These are phyloP conservation scores for Xylariaceae sp. DNA, from an alignment of 2,329 filamentous ascomycete species.

Conservation along the genomic window DNA sequence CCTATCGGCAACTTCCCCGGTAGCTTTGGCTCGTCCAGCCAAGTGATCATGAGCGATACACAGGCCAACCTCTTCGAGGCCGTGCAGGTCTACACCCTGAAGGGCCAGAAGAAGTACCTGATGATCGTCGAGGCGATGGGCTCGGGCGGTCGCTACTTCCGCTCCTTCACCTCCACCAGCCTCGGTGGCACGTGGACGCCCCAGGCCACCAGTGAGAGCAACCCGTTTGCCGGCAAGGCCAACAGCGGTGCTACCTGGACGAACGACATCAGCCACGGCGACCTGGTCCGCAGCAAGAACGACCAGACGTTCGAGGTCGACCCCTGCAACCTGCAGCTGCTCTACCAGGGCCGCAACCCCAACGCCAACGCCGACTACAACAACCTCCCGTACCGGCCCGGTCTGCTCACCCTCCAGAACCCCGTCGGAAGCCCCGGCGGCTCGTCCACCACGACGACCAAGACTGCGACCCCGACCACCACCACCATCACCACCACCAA, in stretches of 20 bases:
- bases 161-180: constrained; percentile 56
- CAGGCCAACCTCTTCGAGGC: constrained; percentile 57
- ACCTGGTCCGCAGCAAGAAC: constrained; percentile 48
- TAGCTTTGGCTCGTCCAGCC: constrained; percentile 48
- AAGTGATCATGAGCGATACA: constrained; percentile 46
- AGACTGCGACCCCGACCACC: not conserved
- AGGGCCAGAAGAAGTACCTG: constrained; percentile 51
- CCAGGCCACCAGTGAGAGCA: constrained; percentile 48
- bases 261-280: constrained; percentile 61
- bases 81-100: constrained; percentile 58
- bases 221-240: constrained; percentile 58
- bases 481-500: not conserved
- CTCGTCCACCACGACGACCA: no score
- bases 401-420: constrained; percentile 39
- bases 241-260: constrained; percentile 62
- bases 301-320: constrained; percentile 60
- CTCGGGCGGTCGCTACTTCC: constrained; percentile 54
- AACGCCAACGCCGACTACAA: constrained; percentile 42
- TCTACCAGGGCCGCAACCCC: constrained; percentile 53
- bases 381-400: constrained; percentile 47
- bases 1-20: constrained; percentile 56
- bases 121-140: constrained; percentile 62
- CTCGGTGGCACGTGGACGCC: constrained; percentile 53
- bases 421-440: not conserved
- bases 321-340: constrained; percentile 57